Base-by-base conservation (phyloP, 805 yeast genomes). In the Yamadazyma paraphyllophila region DNA sequence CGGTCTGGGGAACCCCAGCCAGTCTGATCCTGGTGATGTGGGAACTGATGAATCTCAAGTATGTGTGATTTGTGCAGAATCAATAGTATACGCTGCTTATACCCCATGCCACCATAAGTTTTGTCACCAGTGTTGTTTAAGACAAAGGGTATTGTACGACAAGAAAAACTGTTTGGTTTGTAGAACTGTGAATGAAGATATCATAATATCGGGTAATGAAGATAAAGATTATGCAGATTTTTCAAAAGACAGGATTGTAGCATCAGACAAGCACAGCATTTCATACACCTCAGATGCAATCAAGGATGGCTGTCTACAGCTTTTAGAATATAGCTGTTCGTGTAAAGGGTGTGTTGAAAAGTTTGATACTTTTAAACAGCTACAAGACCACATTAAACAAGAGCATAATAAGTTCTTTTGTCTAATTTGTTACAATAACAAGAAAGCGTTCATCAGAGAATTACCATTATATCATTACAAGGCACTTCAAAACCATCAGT, bases 61-160 rank as follows among this genome's bases (percentile, higher is more conserved):
- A 27, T 91, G 97, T 73, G 66, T 90, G 16, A 87, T 94, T 46
- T 94, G 99, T 69, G 94, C 97, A 0, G 85, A 87, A 38, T 69
- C 69, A 26, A 73, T 89, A 24, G 53, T 55, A n/a, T 77, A 74
- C 54, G 81, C 82, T 2, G 88, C 96, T 0, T 58, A 86, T 8
- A 78, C 94, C 1, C 87, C 89, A 0, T 94, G 99, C 65, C 82
- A 83, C 56, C 98, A 94, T 61, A 76, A 73, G 29, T 81, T 90
- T 0, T 94, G 99, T 63, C 88, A 89, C 59, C 67, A 62, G 37
- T 94, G 99, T 69, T 73, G 88, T 0, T 78, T 92, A 52, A 76
- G 97, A 52, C 90, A 89, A 58, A 72, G 97, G 36, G 91, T 90
- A 0, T 67, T 92, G 12, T 90, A 85, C 65, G 74, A 78, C 17